Conservation (phyloP, 2,329 filamentous ascomycete genomes). For the Aspergillus tanneri region DNA sequence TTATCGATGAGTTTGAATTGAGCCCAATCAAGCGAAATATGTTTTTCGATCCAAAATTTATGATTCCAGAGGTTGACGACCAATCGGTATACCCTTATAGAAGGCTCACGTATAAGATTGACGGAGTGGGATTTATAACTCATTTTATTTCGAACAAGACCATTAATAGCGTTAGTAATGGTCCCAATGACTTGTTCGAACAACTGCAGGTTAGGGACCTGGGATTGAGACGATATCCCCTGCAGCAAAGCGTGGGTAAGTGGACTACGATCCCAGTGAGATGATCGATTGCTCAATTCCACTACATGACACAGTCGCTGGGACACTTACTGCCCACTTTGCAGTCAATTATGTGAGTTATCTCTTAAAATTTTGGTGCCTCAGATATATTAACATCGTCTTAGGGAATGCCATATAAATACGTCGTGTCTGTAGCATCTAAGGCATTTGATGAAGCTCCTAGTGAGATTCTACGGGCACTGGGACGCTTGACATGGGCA, state of each 20-base stretch:
- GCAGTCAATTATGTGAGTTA: constrained; percentile 48
- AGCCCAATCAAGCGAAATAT: constrained; percentile 27
- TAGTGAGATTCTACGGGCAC: constrained; percentile 42
- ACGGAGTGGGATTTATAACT: constrained; percentile 47
- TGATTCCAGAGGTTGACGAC: constrained; percentile 32
- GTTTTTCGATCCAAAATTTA: constrained; percentile 27
- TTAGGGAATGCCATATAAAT: constrained; percentile 61
- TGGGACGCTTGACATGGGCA: constrained; percentile 57
- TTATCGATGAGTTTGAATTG: constrained; percentile 34
- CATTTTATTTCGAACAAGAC: constrained; percentile 58
- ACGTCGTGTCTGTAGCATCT: constrained; percentile 52
- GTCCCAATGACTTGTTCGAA: constrained; percentile 62
- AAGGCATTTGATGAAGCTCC: constrained; percentile 45
- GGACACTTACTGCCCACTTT: constrained; percentile 48
- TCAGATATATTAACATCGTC: constrained; percentile 3
- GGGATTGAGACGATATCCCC: constrained; percentile 45
- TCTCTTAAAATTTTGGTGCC: neutral
- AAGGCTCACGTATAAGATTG: constrained; percentile 35
- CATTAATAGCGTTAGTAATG: constrained; percentile 53
- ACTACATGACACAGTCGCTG: constrained; percentile 28
- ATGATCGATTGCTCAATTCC: neutral
- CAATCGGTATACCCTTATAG: constrained; percentile 31
- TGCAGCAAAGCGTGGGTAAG: constrained; percentile 37
- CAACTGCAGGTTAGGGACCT: constrained; percentile 48
- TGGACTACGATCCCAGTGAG: neutral